Evolutionary conservation across 176 grass and related monocot genomes (phyloP), one percentile per base, ranked within the genome.

Genomic region (Saccharum spontaneum): DNA sequence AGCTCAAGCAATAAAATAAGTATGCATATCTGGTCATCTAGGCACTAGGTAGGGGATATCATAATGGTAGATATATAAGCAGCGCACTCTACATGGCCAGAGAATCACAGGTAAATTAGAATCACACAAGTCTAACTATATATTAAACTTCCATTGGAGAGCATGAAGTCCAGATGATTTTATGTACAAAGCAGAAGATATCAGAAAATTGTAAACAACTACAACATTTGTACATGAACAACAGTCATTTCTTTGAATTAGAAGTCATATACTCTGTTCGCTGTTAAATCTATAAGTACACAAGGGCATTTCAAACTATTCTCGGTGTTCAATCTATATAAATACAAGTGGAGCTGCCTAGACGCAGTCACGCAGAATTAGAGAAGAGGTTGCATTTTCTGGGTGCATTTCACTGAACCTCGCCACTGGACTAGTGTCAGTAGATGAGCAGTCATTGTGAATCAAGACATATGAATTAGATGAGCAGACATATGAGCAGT

Each of bases 31-130:
- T 34, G 22, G 17, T 38, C 79, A 52, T 69, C 44, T 38, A 69
- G 64, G 20, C 12, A 31, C 63, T 79, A 20, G 20, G 7, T 43
- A 61, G 24, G 24, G 39, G 5, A 79, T 45, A 33, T 33, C 77
- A 48, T 79, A 68, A 66, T 10, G 17, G 41, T 63, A 80, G 30
- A 77, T 77, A 22, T 22, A 76, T n/a, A 76, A 57, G 48, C 30
- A 57, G 22, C 14, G 8, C 5, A 59, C 59, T 76, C 33, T 38
- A 8, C 10, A 59, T 59, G 33, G 17, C 33, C 36, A 62, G 7
- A 78, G 75, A 22, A 24, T 39, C 38, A 77, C 17, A 76, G 31
- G 5, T 33, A 36, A 54, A 36, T 14, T 9, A 78, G 11, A 78
- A 62, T 23, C 10, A 3, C 6, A 39, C 11, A 59, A 77, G 20